Evolutionary conservation across 2,329 filamentous ascomycete species (phyloP).

Genomic region (Paraconiothyrium brasiliense): DNA sequence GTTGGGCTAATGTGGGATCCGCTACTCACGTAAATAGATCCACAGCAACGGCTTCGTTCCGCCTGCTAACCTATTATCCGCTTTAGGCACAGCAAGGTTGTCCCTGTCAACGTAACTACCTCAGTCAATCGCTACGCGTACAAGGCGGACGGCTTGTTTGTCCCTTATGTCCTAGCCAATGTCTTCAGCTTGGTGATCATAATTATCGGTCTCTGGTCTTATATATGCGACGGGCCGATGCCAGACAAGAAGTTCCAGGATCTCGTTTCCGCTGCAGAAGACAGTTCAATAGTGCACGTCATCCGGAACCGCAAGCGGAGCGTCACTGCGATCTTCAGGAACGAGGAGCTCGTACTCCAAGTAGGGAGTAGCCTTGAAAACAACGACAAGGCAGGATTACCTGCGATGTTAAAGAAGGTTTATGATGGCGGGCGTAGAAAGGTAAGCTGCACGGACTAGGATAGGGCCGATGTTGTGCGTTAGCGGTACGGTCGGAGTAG

Average conservation of each 20-base stretch:
- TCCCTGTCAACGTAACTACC: neutral
- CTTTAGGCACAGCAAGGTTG: conserved; percentile 4
- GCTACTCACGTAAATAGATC: conserved; percentile 22
- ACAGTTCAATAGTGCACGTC: conserved; percentile 17
- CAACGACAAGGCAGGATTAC: neutral
- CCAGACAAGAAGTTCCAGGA: conserved; percentile 28
- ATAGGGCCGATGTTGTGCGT: neutral
- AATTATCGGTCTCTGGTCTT: conserved; percentile 19
- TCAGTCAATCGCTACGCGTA: conserved; percentile 23
- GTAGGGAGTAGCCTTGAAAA: conserved; percentile 1
- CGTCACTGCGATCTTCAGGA: conserved; percentile 13
- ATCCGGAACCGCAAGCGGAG: conserved; percentile 18
- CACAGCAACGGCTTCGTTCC: neutral
- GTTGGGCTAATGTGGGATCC: conserved; percentile 25
- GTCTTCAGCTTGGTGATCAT: conserved; percentile 20
- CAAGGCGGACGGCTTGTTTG: conserved; percentile 19
- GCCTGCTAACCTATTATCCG: neutral
- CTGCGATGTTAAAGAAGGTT: neutral
- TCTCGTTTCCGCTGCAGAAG: conserved; percentile 20
- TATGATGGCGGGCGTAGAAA: neutral
- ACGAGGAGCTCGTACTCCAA: conserved; percentile 14
- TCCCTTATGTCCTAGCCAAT: conserved; percentile 22
- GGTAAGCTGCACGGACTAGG: conserved; percentile 5
- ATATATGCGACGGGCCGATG: conserved; percentile 20
- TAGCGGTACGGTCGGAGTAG: conserved; percentile 12